phyloP scores from a whole-genome alignment of 345 rosid genomes.

The Ricinus communis region DNA sequence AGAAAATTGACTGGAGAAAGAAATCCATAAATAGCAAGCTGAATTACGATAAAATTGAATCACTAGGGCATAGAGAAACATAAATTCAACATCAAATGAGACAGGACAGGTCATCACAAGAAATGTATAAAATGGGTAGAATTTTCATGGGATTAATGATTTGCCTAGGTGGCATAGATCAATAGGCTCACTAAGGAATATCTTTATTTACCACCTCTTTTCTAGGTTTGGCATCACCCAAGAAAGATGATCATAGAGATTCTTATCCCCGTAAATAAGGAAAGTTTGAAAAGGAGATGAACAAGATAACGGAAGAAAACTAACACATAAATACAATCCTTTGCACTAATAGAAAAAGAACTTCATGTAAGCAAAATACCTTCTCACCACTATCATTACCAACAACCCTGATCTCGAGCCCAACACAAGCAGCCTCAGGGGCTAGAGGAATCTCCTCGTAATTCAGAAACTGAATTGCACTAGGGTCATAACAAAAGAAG shows the following conservation, averaged over 20 bases:
- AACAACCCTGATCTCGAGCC: slow-evolving; percentile 92
- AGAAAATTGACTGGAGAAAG: background rate
- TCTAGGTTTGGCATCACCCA: background rate
- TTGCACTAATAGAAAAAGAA: background rate
- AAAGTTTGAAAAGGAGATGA: background rate
- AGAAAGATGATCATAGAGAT: background rate
- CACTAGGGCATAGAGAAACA: background rate
- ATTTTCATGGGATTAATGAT: background rate
- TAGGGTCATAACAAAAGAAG: slow-evolving; percentile 84
- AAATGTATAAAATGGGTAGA: background rate
- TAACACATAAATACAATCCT: background rate
- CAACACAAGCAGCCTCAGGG: slow-evolving; percentile 91
- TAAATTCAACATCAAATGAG: background rate
- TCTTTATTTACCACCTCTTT: background rate
- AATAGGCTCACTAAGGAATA: background rate
- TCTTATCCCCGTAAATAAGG: background rate
- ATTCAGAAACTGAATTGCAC: slow-evolving; percentile 65
- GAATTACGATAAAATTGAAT: background rate
- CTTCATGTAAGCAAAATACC: slow-evolving; percentile 41
- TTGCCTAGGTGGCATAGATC: background rate
- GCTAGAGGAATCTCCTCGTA: slow-evolving; percentile 98
- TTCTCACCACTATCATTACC: slow-evolving; percentile 98
- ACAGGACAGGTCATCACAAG: background rate
- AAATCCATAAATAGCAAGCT: background rate
- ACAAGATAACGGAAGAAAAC: background rate